A percentile compares a stretch with the other conserved stretches of the same genome.
Conservation (phyloP, 306 rosid genomes). For the Neltuma alba region DNA sequence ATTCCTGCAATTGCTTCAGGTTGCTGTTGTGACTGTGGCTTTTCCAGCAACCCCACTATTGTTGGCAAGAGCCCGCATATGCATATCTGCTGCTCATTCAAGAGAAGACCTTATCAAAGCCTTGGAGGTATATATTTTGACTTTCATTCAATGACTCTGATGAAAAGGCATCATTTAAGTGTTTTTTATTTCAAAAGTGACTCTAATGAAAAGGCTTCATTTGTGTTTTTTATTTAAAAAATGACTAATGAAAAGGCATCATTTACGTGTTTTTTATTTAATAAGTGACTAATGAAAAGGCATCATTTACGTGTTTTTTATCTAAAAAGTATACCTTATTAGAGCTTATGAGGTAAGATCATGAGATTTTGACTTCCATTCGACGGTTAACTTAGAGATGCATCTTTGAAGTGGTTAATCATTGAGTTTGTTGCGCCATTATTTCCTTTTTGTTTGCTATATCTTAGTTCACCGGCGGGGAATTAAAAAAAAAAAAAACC, state of each 20-base stretch:
- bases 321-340: neutral
- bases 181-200: neutral
- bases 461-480: neutral
- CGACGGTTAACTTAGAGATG: neutral
- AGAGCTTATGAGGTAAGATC: neutral
- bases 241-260: too few relatives aligned
- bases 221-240: too few relatives aligned
- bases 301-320: too few relatives aligned
- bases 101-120: conserved; percentile 76
- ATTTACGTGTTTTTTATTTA: neutral
- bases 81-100: conserved; percentile 84
- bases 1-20: conserved; percentile 41
- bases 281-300: neutral
- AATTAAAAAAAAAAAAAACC: neutral
- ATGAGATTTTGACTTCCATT: neutral
- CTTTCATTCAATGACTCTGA: neutral
- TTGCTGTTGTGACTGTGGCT: conserved; percentile 84
- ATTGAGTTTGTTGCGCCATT: neutral
- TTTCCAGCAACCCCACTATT: conserved; percentile 85
- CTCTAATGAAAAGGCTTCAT: neutral
- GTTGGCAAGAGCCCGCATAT: conserved; percentile 82
- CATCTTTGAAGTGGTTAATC: neutral
- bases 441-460: neutral
- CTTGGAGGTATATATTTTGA: conserved; percentile 54
- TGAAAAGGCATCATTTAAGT: neutral